Percentiles rank a stretch among this genome's conserved stretches.
Conservation (phyloP, 139 green algal genomes). For the Coelastrella sp. region DNA sequence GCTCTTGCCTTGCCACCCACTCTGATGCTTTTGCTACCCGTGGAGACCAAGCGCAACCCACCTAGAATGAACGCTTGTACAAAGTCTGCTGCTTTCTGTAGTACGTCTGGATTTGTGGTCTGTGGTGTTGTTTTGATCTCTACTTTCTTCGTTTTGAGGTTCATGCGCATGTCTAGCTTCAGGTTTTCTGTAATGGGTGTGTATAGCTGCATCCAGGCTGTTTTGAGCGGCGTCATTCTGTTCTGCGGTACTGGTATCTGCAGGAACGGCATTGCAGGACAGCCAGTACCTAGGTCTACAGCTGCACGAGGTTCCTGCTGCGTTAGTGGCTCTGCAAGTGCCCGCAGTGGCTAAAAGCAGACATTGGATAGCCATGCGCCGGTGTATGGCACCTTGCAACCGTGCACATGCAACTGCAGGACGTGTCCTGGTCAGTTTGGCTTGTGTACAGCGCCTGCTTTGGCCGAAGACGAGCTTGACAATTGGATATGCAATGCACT, state of each 20-base stretch:
- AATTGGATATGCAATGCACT: too few species aligned
- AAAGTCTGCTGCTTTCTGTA: conserved; percentile 99
- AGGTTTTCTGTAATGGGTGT: conserved; percentile 97
- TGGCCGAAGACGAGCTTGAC: too few species aligned
- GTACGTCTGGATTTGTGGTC: conserved; percentile 82
- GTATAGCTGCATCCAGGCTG: conserved; percentile 96
- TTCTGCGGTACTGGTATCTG: conserved; percentile 93
- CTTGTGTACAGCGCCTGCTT: too few species aligned
- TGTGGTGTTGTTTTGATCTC: conserved; percentile 95
- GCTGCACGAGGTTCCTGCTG: background rate
- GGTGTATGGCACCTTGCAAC: too few species aligned
- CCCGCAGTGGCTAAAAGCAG: too few species aligned
- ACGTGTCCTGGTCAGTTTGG: too few species aligned
- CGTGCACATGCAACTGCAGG: too few species aligned
- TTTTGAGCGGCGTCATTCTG: conserved; percentile 97
- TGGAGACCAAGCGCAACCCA: conserved; percentile 34
- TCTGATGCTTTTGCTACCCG: background rate
- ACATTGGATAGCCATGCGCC: too few species aligned
- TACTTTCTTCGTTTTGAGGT: conserved; percentile 97
- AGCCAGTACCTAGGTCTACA: background rate
- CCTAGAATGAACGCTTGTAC: conserved; percentile 97
- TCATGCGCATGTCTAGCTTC: conserved; percentile 99
- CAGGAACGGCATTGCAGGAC: background rate
- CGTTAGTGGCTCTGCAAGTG: too few species aligned
- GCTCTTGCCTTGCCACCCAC: background rate